A percentile compares a stretch with the other conserved stretches of the same genome.
These are phyloP conservation scores for Kitagawia praeruptora DNA, from an alignment of 129 eudicot genomes.

Conservation along the genomic window DNA sequence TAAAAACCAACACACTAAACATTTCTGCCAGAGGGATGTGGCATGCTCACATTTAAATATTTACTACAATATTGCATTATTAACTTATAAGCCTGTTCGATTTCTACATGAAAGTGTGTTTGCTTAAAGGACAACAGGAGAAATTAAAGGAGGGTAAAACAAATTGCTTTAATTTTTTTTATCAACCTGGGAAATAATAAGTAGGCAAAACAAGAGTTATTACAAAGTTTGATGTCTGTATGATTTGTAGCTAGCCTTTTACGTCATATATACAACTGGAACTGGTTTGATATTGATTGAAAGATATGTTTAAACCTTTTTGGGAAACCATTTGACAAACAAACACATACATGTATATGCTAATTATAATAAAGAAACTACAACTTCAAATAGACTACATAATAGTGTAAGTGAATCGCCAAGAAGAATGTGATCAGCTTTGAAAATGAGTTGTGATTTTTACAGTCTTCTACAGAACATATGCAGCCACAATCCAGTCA, in stretches of 20 bases:
- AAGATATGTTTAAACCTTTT: background rate
- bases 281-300: background rate
- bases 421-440: background rate
- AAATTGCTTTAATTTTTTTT: background rate
- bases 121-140: background rate
- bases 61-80: background rate
- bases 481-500: background rate
- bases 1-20: background rate
- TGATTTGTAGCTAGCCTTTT: background rate
- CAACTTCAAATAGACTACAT: background rate
- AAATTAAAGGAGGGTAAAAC: background rate
- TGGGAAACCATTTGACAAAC: background rate
- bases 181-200: background rate
- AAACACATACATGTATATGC: background rate
- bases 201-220: background rate
- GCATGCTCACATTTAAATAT: background rate
- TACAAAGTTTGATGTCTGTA: background rate
- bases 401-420: background rate
- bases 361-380: background rate
- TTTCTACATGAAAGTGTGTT: background rate
- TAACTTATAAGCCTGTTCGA: background rate
- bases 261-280: background rate
- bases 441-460: background rate
- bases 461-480: background rate
- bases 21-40: background rate